Conservation (phyloP, 2,329 filamentous ascomycete genomes). For the Trichoderma sp. region DNA sequence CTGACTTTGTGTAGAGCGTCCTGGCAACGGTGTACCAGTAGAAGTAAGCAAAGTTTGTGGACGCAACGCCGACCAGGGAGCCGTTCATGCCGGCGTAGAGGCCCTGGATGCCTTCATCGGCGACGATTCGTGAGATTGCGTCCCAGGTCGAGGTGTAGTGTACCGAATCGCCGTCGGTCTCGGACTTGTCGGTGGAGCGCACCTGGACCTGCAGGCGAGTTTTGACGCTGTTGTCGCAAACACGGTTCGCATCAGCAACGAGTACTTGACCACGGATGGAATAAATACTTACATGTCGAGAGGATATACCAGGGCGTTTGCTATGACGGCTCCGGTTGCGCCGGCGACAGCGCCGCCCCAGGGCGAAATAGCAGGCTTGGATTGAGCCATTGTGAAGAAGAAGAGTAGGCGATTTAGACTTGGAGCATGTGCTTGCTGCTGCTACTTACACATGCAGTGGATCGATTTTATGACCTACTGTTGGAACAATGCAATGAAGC, state of each 20-base stretch:
- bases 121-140: constrained; percentile 79
- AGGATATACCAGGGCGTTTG: constrained; percentile 93
- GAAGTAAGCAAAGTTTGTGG: constrained; percentile 98
- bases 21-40: constrained; percentile 97
- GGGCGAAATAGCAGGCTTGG: constrained; percentile 74
- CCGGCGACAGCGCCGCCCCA: constrained; percentile 94
- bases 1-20: constrained; percentile 67
- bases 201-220: constrained; percentile 94
- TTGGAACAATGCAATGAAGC: neutral
- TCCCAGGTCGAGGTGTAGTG: constrained; percentile 89
- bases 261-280: neutral
- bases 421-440: neutral
- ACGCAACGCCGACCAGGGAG: constrained; percentile 85
- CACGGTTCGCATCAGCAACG: neutral
- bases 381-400: constrained; percentile 49
- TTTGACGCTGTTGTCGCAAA: constrained; percentile 73
- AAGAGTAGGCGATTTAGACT: neutral
- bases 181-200: constrained; percentile 47
- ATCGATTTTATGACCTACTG: neutral
- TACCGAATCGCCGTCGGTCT: constrained; percentile 39
- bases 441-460: neutral
- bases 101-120: constrained; percentile 74
- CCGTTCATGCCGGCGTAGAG: constrained; percentile 89
- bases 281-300: constrained; percentile 76
- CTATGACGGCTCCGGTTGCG: constrained; percentile 86